A percentile compares a stretch with the other conserved stretches of the same genome.
Evolutionary conservation across 495 filamentous ascomycete genomes (phyloP).

Genomic region (Penicillium simplicissimum): DNA sequence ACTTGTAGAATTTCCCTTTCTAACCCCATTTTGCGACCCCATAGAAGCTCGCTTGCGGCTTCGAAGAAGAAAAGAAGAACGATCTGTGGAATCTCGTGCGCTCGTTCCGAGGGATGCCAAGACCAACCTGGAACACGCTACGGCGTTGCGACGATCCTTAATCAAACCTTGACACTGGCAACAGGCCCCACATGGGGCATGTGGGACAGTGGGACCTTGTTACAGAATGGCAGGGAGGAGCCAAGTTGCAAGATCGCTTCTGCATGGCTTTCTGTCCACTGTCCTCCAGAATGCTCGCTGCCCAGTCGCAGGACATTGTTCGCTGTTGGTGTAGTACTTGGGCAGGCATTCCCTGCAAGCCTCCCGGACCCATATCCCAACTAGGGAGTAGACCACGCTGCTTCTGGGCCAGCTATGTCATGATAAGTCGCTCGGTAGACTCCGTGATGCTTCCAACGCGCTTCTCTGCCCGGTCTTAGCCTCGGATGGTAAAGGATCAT

Average conservation of each 20-base stretch:
- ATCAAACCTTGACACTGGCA: conserved; percentile 43
- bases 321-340: background rate
- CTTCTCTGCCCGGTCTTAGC: background rate
- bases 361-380: conserved; percentile 12
- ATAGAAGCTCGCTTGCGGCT: conserved; percentile 28
- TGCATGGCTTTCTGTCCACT: background rate
- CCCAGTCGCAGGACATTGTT: background rate
- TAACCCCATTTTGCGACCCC: conserved; percentile 9
- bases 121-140: conserved; percentile 37
- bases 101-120: conserved; percentile 32
- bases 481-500: background rate
- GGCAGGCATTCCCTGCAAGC: background rate
- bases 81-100: conserved; percentile 22
- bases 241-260: conserved; percentile 17
- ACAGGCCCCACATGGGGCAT: conserved; percentile 29
- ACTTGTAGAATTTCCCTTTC: conserved; percentile 24
- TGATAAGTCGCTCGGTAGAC: conserved; percentile 9
- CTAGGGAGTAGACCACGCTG: conserved; percentile 22
- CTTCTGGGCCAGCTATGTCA: conserved; percentile 11
- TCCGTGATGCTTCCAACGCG: background rate
- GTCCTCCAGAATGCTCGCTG: background rate
- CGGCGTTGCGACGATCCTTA: conserved; percentile 44
- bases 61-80: conserved; percentile 26
- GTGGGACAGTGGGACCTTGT: conserved; percentile 24
- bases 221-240: conserved; percentile 20